A percentile compares a stretch with the other conserved stretches of the same genome.
Evolutionary conservation across 805 yeast genomes (phyloP).

Genomic region (Yamadazyma tumulicola): DNA sequence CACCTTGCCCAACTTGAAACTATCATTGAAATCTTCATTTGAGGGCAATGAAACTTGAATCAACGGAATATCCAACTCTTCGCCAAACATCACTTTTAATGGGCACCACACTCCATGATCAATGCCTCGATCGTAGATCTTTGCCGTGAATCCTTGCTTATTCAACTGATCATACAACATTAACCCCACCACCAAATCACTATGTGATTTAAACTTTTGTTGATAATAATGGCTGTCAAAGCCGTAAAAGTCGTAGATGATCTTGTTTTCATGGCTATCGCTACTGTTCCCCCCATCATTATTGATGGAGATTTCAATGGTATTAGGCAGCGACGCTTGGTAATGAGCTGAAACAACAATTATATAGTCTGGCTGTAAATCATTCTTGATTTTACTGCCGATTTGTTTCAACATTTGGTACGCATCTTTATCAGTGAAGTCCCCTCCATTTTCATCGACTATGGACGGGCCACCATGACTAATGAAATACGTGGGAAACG

Average conservation of each 20-base stretch:
- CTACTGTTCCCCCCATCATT: not conserved
- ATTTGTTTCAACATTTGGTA: conserved; percentile 46
- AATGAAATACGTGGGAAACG: conserved; percentile 60
- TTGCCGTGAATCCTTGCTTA: conserved; percentile 40
- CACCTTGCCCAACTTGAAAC: conserved; percentile 53
- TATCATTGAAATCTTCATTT: conserved; percentile 36
- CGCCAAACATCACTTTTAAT: conserved; percentile 60
- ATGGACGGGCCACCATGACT: conserved; percentile 88
- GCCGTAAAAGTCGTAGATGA: conserved; percentile 74
- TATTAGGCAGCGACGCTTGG: conserved; percentile 46
- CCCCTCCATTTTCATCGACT: conserved; percentile 49
- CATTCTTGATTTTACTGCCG: conserved; percentile 50
- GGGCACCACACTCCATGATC: conserved; percentile 90
- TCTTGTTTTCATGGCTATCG: conserved; percentile 34
- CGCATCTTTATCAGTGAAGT: conserved; percentile 59
- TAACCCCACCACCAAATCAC: conserved; percentile 41
- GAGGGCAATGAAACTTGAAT: conserved; percentile 49
- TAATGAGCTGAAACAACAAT: conserved; percentile 76
- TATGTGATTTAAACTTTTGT: conserved; percentile 55
- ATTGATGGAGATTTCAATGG: conserved; percentile 44
- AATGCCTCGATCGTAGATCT: conserved; percentile 55
- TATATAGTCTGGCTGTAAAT: conserved; percentile 61
- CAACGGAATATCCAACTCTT: conserved; percentile 43
- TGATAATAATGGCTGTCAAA: conserved; percentile 65
- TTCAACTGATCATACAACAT: conserved; percentile 41